Base-by-base conservation (phyloP, 1,284 basidiomycete genomes). In the Takashimella tepidaria region DNA sequence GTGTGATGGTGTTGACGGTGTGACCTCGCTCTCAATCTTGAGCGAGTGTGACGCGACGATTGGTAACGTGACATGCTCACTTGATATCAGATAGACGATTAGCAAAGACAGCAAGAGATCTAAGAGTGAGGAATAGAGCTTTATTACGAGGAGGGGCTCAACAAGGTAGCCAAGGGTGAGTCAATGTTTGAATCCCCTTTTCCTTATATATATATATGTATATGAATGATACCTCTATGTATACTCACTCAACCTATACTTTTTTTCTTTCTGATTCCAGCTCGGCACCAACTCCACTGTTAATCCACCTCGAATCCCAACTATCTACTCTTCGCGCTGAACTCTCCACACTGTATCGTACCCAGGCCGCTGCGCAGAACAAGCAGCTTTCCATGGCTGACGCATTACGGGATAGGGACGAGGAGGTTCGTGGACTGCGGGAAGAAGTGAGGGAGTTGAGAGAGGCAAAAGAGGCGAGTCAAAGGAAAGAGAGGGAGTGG, bases 321-420 rank as follows among this genome's bases (percentile, higher is more conserved):
- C 89, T 98, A 70, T 88, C 89, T 2, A 84, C 88, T 5, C 79
- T 95, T 45, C 84, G 92, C 23, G 87, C 90, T 64, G 95, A 98
- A 72, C 80, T 98, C 42, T 88, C 92, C 2, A 88, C 86, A 5
- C 84, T 96, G 2, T 98, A 98, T 81, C 95, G 96, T 74, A 90
- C 91, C 0, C 93, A 98, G 69, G 89, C 89, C 0, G 67, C 70
- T 0, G 73, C 75, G 5, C 91, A 95, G 76, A 96, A 96, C 72
- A 90, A 92, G 1, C 93, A 97, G 71, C 80, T 98, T 13, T 82
- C 88, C 5, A 89, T 98, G 85, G 95, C 90, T 59, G 95, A 98
- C 73, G 88, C 89, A 0, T 79, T 98, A 6, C 84, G 92, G 45
- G 92, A 95, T 73, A 87, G 91, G 71, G 93, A 98, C 70, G 92